Evolutionary conservation across 2,329 filamentous ascomycete species (phyloP).

Genomic region (Paramyrothecium sp.): DNA sequence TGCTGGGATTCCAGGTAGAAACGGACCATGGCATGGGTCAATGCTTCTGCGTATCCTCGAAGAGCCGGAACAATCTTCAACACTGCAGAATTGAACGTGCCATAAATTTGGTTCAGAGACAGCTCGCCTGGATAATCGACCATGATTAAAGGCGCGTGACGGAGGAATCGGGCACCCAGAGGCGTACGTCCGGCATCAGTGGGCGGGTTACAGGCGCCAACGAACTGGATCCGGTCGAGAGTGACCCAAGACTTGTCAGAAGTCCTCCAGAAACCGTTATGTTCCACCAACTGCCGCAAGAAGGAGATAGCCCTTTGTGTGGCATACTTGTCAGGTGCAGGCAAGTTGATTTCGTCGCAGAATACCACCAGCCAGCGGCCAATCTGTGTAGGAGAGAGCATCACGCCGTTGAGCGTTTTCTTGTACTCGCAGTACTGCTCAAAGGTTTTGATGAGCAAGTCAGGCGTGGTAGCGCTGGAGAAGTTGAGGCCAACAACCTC

Average conservation of each 20-base stretch:
- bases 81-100: constrained; percentile 93
- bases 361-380: constrained; percentile 98
- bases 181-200: constrained; percentile 96
- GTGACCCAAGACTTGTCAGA: constrained; percentile 98
- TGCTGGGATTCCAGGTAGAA: constrained; percentile 94
- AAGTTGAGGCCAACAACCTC: constrained; percentile 99
- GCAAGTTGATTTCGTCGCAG: constrained; percentile 99
- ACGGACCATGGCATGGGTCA: constrained; percentile 97
- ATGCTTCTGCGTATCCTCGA: constrained; percentile 89
- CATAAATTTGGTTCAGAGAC: constrained; percentile 95
- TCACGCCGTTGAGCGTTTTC: constrained; percentile 94
- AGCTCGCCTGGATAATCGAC: constrained; percentile 97
- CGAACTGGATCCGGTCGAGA: constrained; percentile 96
- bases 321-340: constrained; percentile 94
- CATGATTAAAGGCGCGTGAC: constrained; percentile 98
- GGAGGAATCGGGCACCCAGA: constrained; percentile 87
- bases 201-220: constrained; percentile 96
- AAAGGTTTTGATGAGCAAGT: constrained; percentile 97
- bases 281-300: constrained; percentile 93
- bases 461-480: constrained; percentile 95
- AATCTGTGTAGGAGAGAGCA: constrained; percentile 94
- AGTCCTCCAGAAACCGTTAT: constrained; percentile 98
- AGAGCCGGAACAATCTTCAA: constrained; percentile 95
- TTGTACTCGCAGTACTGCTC: constrained; percentile 99
- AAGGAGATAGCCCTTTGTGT: constrained; percentile 98